A percentile compares a stretch with the other conserved stretches of the same genome.
phyloP scores from a whole-genome alignment of 331 rosid species.

The Ulmus americana region DNA sequence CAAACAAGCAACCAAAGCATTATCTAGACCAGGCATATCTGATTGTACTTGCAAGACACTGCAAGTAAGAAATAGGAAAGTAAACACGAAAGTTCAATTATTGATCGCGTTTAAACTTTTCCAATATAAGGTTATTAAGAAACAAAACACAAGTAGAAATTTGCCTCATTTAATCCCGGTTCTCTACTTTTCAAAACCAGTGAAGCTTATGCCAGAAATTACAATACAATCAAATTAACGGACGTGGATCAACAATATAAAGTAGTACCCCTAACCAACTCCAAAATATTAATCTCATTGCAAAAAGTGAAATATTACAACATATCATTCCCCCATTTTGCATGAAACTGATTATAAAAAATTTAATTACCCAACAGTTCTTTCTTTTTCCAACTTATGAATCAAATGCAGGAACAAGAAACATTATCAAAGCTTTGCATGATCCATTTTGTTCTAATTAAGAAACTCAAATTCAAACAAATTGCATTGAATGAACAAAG shows the following conservation, averaged over 20 bases:
- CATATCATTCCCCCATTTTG: neutral
- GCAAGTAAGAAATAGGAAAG: constrained; percentile 10
- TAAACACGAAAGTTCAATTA: neutral
- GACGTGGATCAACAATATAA: neutral
- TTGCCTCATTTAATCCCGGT: neutral
- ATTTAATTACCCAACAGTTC: no score
- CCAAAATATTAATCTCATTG: neutral
- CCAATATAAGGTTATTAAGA: neutral
- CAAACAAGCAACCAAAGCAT: constrained; percentile 54
- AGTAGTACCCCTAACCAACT: neutral
- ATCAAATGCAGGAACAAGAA: no score
- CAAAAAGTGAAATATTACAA: neutral
- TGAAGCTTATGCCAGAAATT: neutral
- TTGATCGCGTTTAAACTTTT: no score
- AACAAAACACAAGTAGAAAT: neutral
- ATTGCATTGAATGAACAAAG: no score
- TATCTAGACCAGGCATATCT: constrained; percentile 62
- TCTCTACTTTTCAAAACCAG: neutral
- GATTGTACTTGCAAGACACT: constrained; percentile 73
- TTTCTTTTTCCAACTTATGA: no score
- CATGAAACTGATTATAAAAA: no score
- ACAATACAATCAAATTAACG: neutral
- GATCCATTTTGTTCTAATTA: no score
- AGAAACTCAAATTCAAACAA: neutral
- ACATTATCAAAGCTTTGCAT: no score